A percentile compares a stretch with the other conserved stretches of the same genome.
These are phyloP conservation scores for Parafenestella ontariensis DNA, from an alignment of 2,329 filamentous ascomycete genomes.

Conservation along the genomic window DNA sequence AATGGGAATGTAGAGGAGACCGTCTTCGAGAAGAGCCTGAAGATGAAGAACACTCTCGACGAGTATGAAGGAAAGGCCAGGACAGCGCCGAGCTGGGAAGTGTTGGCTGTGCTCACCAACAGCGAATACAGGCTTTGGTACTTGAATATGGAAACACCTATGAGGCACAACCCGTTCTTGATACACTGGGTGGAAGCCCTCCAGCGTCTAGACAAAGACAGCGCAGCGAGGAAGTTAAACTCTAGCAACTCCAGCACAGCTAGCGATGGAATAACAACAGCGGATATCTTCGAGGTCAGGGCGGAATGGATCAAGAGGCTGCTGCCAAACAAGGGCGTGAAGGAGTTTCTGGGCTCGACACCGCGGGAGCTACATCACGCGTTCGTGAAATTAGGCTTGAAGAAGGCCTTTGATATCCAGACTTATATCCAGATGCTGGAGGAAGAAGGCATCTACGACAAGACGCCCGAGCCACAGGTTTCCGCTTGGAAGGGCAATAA, in stretches of 20 bases:
- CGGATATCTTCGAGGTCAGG: slow-evolving; percentile 27
- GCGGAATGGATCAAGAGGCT: slow-evolving; percentile 38
- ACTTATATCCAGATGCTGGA: slow-evolving; percentile 46
- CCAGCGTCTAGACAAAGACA: slow-evolving; percentile 18
- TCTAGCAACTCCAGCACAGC: not conserved
- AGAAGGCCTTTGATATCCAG: slow-evolving; percentile 30
- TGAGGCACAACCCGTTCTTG: slow-evolving; percentile 49
- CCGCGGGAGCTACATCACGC: slow-evolving; percentile 24
- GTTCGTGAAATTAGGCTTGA: slow-evolving; percentile 15
- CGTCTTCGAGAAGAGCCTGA: slow-evolving; percentile 38
- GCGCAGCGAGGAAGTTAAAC: not conserved
- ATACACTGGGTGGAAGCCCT: slow-evolving; percentile 51
- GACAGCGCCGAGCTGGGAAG: slow-evolving; percentile 23
- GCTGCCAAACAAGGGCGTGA: slow-evolving; percentile 14
- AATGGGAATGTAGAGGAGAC: slow-evolving; percentile 11
- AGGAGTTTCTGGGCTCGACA: slow-evolving; percentile 13
- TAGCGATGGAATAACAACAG: slow-evolving; percentile 11
- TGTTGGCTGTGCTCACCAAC: slow-evolving; percentile 40
- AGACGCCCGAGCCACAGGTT: slow-evolving; percentile 17
- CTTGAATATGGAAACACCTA: slow-evolving; percentile 35
- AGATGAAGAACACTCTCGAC: slow-evolving; percentile 44
- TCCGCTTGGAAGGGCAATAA: not conserved
- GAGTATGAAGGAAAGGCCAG: slow-evolving; percentile 27
- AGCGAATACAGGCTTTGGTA: slow-evolving; percentile 47
- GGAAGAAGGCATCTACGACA: slow-evolving; percentile 47